Evolutionary conservation across 805 yeast species (phyloP).

Genomic region (Saturnispora galanensis): DNA sequence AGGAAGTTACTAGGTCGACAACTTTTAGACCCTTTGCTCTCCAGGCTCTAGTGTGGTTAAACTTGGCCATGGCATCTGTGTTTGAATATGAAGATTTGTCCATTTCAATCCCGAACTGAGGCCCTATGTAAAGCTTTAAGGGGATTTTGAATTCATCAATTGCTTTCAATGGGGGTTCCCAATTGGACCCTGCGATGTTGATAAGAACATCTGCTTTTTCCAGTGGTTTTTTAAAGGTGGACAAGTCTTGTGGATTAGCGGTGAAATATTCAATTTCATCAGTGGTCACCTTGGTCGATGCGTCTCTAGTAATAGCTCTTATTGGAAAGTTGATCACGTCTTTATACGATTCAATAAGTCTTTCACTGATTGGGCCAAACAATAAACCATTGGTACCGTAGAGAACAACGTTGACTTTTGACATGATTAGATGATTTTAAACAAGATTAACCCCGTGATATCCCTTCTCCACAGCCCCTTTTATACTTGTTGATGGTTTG

Average conservation of each 20-base stretch:
- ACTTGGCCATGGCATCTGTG: constrained; percentile 21
- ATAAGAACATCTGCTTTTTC: constrained; percentile 42
- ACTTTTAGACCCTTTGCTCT: constrained; percentile 38
- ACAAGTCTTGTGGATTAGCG: constrained; percentile 24
- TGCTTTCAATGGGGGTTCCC: constrained; percentile 30
- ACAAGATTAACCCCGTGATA: no score
- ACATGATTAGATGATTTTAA: constrained; percentile 9
- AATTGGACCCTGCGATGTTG: constrained; percentile 30
- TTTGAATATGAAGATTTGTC: constrained; percentile 16
- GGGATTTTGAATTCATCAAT: constrained; percentile 24
- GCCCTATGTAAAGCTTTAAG: constrained; percentile 46
- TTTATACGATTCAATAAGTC: constrained; percentile 33
- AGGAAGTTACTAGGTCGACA: constrained; percentile 32
- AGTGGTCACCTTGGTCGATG: constrained; percentile 23
- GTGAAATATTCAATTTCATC: constrained; percentile 32
- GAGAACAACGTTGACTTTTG: constrained; percentile 35
- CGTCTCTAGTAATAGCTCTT: constrained; percentile 37
- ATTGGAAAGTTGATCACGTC: constrained; percentile 32
- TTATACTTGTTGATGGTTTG: no score
- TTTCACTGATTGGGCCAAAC: constrained; percentile 38
- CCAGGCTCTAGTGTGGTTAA: constrained; percentile 29
- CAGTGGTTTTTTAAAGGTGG: constrained; percentile 29
- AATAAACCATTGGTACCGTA: constrained; percentile 44
- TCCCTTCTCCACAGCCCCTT: no score
- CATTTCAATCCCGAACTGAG: constrained; percentile 49